Conservation (phyloP, 257 asterid species). For the Solanum raphanifolium region DNA sequence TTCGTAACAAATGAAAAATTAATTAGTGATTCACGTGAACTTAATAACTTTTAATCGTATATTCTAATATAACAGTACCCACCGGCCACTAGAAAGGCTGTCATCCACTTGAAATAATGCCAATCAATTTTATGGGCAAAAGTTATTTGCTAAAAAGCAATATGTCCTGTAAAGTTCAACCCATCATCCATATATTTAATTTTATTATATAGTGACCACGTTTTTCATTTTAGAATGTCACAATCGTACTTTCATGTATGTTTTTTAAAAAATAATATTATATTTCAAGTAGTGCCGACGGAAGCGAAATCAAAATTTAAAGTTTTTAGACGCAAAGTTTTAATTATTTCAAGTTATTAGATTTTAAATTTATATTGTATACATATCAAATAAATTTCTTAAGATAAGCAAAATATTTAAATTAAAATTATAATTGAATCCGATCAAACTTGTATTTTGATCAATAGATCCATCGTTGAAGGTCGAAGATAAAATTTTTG, state of each 20-base stretch:
- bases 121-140: background rate
- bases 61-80: background rate
- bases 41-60: background rate
- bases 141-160: background rate
- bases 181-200: background rate
- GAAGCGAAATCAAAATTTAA: background rate
- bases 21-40: background rate
- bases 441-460: background rate
- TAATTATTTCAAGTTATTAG: background rate
- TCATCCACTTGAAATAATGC: conserved; percentile 1
- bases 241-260: background rate
- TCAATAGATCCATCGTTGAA: background rate
- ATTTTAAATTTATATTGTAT: background rate
- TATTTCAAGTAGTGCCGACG: background rate
- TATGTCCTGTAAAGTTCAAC: background rate
- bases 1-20: accelerated
- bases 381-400: background rate
- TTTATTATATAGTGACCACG: background rate
- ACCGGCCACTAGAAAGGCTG: background rate
- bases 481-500: no score
- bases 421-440: background rate
- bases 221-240: background rate
- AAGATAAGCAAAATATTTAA: background rate
- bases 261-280: background rate
- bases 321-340: background rate